These are phyloP conservation scores for Gomphus bonarii DNA, from an alignment of 1,284 basidiomycete genomes.

Conservation along the genomic window DNA sequence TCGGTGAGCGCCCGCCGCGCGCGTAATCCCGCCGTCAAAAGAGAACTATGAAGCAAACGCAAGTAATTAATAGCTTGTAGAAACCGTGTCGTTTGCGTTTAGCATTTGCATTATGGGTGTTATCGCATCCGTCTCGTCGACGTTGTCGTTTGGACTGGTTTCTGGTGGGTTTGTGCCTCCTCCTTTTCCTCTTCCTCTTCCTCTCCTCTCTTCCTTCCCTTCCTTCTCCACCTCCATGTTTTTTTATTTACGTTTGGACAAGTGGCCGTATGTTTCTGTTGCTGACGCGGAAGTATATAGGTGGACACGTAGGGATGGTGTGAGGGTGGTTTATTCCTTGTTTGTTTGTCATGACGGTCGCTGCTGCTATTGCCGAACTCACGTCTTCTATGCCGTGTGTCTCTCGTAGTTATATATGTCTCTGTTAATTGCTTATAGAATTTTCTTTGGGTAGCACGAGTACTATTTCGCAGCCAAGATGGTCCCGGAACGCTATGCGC, in stretches of 20 bases:
- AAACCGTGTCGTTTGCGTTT: conserved; percentile 60
- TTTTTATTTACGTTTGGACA: no score
- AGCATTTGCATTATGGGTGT: conserved; percentile 74
- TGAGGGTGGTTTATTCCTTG: conserved; percentile 71
- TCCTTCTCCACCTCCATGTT: no score
- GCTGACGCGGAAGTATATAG: conserved; percentile 20
- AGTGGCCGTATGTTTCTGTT: no score
- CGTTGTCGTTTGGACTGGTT: conserved; percentile 49
- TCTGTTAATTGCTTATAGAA: not conserved
- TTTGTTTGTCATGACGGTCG: conserved; percentile 56
- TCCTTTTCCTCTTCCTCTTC: no score
- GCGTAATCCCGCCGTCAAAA: no score
- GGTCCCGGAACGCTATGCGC: conserved; percentile 45
- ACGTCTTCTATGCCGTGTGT: conserved; percentile 68
- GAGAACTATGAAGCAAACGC: not conserved
- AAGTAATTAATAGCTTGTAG: conserved; percentile 32
- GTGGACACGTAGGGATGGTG: conserved; percentile 67
- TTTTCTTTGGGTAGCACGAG: conserved; percentile 41
- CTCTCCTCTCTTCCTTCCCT: no score
- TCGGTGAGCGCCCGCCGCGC: conserved; percentile 34
- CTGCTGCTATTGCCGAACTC: conserved; percentile 62
- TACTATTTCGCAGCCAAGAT: conserved; percentile 69
- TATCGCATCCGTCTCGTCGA: conserved; percentile 57
- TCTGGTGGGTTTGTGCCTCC: conserved; percentile 32
- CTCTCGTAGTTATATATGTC: not conserved